Conservation (phyloP, 176 grass and related monocot genomes). For the Avena atlantica region DNA sequence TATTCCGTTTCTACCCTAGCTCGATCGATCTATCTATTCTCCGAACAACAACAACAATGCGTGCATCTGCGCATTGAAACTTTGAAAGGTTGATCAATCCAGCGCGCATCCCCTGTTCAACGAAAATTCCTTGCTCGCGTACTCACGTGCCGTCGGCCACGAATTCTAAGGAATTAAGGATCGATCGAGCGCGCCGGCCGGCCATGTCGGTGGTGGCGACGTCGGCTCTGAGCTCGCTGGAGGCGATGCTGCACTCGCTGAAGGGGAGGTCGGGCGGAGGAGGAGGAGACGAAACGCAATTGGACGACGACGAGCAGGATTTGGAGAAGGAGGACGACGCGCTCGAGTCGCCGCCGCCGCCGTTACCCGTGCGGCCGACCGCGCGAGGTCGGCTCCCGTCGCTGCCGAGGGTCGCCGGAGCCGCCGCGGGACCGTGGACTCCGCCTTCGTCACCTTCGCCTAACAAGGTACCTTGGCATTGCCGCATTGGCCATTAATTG, state of each 20-base stretch:
- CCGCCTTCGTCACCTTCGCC: not conserved
- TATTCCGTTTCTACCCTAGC: slow-evolving; percentile 9
- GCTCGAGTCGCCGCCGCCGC: slow-evolving; percentile 27
- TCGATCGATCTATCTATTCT: not conserved
- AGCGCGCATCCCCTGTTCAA: no score
- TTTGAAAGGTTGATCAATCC: no score
- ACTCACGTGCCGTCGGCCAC: not conserved
- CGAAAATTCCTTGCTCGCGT: not conserved
- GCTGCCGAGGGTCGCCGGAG: not conserved
- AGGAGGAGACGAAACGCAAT: not conserved
- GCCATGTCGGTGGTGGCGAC: not conserved
- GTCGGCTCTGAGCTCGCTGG: slow-evolving; percentile 37
- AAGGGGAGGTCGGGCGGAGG: slow-evolving; percentile 15
- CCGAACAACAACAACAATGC: not conserved
- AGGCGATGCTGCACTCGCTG: slow-evolving; percentile 42
- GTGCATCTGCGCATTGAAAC: not conserved
- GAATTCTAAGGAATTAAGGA: not conserved
- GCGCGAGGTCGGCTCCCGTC: slow-evolving; percentile 24
- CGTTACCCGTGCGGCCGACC: slow-evolving; percentile 42
- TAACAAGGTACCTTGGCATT: not conserved
- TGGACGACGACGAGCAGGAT: not conserved
- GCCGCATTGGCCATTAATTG: not conserved
- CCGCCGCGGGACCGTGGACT: not conserved
- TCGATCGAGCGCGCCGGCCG: not conserved
- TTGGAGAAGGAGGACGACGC: not conserved